Evolutionary conservation across 2,329 filamentous ascomycete genomes (phyloP), one percentile per base, ranked within the genome.

Genomic region (Diaporthe sp.): DNA sequence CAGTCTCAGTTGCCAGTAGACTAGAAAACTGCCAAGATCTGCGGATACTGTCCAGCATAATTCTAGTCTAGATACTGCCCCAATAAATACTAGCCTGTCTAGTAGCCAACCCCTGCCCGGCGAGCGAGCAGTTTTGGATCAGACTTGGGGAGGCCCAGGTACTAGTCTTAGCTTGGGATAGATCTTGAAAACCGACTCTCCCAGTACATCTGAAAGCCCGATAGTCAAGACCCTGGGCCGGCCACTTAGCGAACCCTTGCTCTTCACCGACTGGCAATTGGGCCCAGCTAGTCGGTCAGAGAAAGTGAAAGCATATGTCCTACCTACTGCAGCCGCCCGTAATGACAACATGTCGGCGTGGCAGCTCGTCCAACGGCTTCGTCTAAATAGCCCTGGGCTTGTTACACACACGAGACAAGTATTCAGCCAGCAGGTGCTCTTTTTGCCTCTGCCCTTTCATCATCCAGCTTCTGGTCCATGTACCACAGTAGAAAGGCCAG

Each of bases 271-370:
- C 46, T 65, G 61, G 10, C 42, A 62, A 12, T 28, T n/a, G 9
- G 39, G 60, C 39, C 60, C 60, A n/a, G 42, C 42, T 34, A 49
- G 46, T 49, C 62, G 22, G 31, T n/a, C 44, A n/a, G 22, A 51
- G 46, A 68, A 34, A 53, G 31, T 68, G 22, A 68, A 68, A 39
- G 46, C n/a, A 28, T 15, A 49, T 37, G 7, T 44, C n/a, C 60
- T 42, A 25, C 25, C 39, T 53, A 25, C 31, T 68, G 65, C 65
- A 68, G 39, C 19, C 9, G 46, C 65, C 65, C 65, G 65, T 9
- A n/a, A 13, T n/a, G 46, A 25, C 65, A 53, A n/a, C 12, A 53
- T 39, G 28, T 51, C 46, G 44, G 19, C 62, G 2, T 37, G 62
- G 15, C 22, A 68, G 42, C 46, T 67, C 31, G 22, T 53, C 46